A percentile compares a stretch with the other conserved stretches of the same genome.
Conservation (phyloP, 2,329 filamentous ascomycete genomes). For the Ascochyta clinopodiicola region DNA sequence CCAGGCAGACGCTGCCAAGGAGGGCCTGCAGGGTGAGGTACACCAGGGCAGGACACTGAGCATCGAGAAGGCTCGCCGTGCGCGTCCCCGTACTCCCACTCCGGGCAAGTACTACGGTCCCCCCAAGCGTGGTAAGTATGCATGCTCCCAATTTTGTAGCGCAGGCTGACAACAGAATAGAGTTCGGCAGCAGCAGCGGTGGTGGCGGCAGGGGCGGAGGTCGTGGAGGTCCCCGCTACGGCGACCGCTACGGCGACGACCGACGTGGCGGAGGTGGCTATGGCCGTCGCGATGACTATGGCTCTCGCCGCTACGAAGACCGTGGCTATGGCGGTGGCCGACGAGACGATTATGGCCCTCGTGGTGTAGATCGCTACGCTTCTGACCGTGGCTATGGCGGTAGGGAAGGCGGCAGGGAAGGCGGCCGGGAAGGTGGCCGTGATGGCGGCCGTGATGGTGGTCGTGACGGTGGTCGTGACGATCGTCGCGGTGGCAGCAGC, state of each 20-base stretch:
- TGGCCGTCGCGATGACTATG: constrained; percentile 56
- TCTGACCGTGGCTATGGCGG: constrained; percentile 64
- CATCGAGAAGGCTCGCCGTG: constrained; percentile 98
- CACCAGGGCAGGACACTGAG: constrained; percentile 95
- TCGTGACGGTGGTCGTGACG: constrained; percentile 51
- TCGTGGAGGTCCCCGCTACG: constrained; percentile 58
- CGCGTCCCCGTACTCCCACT: constrained; percentile 91
- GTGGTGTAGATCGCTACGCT: constrained; percentile 62
- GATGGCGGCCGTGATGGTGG: constrained; percentile 56
- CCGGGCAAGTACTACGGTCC: constrained; percentile 99
- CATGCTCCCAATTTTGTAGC: background rate
- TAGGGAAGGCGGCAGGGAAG: constrained; percentile 54
- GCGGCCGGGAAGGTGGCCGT: constrained; percentile 62
- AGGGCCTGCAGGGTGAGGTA: constrained; percentile 91
- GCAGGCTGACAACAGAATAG: constrained; percentile 39
- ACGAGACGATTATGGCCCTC: constrained; percentile 48
- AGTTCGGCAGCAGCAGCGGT: constrained; percentile 52
- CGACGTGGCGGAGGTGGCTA: constrained; percentile 56
- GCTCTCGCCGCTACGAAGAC: constrained; percentile 49
- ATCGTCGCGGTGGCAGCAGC: constrained; percentile 31
- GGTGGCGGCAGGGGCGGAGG: constrained; percentile 54
- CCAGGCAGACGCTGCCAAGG: constrained; percentile 95
- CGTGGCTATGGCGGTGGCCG: constrained; percentile 65
- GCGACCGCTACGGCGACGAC: constrained; percentile 55
- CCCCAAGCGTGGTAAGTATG: constrained; percentile 85